Evolutionary conservation across 2,329 filamentous ascomycete species (phyloP).

Genomic region (Talaromyces piceae): DNA sequence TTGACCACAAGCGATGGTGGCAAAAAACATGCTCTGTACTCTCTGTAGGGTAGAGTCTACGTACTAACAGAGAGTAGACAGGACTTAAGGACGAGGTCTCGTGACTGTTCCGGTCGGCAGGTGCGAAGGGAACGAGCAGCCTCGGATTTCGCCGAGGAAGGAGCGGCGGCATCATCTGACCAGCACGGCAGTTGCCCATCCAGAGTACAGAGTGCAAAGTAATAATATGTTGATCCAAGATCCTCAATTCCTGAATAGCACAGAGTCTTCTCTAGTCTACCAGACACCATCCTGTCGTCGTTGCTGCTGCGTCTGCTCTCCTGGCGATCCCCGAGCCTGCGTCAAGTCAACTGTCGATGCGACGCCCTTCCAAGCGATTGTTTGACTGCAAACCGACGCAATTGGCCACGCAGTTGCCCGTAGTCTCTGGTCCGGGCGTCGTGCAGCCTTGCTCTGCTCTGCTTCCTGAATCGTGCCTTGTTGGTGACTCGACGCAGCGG

Average conservation of each 20-base stretch:
- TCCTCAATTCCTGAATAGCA: too few relatives aligned
- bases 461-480: background rate
- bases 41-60: too few relatives aligned
- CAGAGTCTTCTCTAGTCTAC: too few relatives aligned
- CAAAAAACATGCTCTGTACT: too few relatives aligned
- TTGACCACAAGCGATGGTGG: too few relatives aligned
- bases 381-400: too few relatives aligned
- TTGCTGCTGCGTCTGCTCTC: too few relatives aligned
- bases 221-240: too few relatives aligned
- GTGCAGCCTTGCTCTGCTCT: background rate
- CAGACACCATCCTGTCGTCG: too few relatives aligned
- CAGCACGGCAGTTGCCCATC: background rate
- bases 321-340: too few relatives aligned
- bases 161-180: slow-evolving; percentile 8
- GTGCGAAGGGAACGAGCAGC: background rate
- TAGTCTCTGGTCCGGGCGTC: background rate
- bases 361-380: background rate
- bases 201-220: background rate
- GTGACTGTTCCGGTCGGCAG: background rate
- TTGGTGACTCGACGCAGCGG: background rate
- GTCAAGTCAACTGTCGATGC: background rate
- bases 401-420: background rate
- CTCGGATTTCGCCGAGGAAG: slow-evolving; percentile 2
- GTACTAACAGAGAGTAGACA: too few relatives aligned
- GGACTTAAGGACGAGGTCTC: too few relatives aligned